Evolutionary conservation across 2,329 filamentous ascomycete species (phyloP).

Genomic region (Aspergillus sp.): DNA sequence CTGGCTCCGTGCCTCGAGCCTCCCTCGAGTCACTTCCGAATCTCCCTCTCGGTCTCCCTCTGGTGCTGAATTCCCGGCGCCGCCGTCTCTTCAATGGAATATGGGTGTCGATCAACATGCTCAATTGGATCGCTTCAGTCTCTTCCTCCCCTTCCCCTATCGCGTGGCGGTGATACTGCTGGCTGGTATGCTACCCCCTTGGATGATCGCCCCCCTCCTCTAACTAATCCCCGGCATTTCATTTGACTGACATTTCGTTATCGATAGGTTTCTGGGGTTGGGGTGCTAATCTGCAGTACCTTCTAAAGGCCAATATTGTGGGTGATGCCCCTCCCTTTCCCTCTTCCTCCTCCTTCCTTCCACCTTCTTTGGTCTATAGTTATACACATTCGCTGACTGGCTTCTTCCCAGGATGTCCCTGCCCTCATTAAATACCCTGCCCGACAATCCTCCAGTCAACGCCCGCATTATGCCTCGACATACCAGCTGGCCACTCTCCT

Average conservation of each 20-base stretch:
- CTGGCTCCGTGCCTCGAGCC: conserved; percentile 5
- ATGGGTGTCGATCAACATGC: conserved; percentile 45
- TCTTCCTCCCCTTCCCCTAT: conserved; percentile 84
- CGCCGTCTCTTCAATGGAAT: conserved; percentile 38
- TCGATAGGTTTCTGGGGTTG: conserved; percentile 85
- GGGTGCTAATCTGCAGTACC: conserved; percentile 87
- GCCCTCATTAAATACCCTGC: conserved; percentile 82
- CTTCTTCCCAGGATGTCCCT: conserved; percentile 67
- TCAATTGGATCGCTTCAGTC: conserved; percentile 78
- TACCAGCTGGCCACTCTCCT: conserved; percentile 83
- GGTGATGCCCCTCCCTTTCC: conserved; percentile 27
- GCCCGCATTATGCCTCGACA: conserved; percentile 75
- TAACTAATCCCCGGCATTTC: not conserved
- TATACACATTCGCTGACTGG: conserved; percentile 19
- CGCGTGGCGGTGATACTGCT: conserved; percentile 84
- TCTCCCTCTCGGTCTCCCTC: conserved; percentile 12
- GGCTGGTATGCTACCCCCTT: conserved; percentile 62
- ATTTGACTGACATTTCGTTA: conserved; percentile 12
- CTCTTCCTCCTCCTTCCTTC: not conserved
- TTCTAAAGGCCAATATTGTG: conserved; percentile 75
- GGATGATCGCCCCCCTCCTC: not conserved
- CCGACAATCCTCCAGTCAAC: conserved; percentile 69
- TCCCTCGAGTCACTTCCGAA: not conserved
- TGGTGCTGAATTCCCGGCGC: conserved; percentile 18
- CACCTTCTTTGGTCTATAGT: not conserved